Conservation (phyloP, 2,329 filamentous ascomycete genomes). For the Arachnomyces sp. region DNA sequence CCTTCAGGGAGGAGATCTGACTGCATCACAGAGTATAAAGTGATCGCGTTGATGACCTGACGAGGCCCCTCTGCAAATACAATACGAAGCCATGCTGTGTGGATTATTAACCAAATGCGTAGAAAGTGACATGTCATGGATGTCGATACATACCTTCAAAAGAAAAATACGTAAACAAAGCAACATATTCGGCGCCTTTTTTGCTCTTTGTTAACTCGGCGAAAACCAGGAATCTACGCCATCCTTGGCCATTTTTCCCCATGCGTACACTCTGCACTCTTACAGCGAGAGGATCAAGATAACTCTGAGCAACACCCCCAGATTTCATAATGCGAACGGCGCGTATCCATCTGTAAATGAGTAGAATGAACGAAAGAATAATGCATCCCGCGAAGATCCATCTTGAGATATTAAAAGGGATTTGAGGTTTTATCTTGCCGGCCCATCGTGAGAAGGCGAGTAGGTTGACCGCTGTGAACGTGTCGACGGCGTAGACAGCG, state of each 20-base stretch:
- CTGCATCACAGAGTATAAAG: constrained; percentile 74
- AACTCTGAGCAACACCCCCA: constrained; percentile 83
- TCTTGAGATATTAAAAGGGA: constrained; percentile 71
- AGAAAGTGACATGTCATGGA: neutral
- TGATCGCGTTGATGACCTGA: constrained; percentile 83
- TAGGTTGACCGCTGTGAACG: constrained; percentile 86
- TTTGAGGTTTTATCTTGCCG: constrained; percentile 68
- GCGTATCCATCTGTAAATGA: constrained; percentile 70
- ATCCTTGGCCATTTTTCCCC: constrained; percentile 64
- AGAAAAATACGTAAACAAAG: constrained; percentile 83
- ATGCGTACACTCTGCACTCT: constrained; percentile 75
- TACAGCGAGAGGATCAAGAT: constrained; percentile 79
- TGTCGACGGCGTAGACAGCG: constrained; percentile 82
- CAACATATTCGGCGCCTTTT: constrained; percentile 83
- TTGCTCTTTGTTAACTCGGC: constrained; percentile 83
- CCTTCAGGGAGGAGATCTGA: constrained; percentile 62
- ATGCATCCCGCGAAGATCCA: constrained; percentile 96
- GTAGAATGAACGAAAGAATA: constrained; percentile 77
- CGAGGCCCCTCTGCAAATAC: constrained; percentile 87
- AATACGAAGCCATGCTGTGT: constrained; percentile 75
- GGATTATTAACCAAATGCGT: constrained; percentile 14
- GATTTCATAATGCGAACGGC: constrained; percentile 74
- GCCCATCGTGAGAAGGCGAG: constrained; percentile 86
- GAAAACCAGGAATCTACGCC: constrained; percentile 86
- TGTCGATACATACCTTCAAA: constrained; percentile 53